Percentiles rank a stretch among this genome's conserved stretches.
phyloP scores from a whole-genome alignment of 2,329 filamentous ascomycete species.

The Taxawa tesnikishii region DNA sequence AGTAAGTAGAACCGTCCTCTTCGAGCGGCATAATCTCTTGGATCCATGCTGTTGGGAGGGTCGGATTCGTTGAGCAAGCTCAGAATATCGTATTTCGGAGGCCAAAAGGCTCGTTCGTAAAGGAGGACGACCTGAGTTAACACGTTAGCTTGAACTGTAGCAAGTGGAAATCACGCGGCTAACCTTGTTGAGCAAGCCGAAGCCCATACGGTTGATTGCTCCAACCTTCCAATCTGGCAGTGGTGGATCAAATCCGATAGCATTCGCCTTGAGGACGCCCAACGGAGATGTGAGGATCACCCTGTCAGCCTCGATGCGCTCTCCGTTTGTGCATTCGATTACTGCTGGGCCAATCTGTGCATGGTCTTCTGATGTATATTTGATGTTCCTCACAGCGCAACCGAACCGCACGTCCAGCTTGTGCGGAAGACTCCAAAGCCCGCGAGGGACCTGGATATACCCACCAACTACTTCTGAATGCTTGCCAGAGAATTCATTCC shows the following conservation, averaged over 20 bases:
- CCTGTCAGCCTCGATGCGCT: conserved; percentile 68
- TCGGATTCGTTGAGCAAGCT: conserved; percentile 70
- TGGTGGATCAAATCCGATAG: conserved; percentile 74
- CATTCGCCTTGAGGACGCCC: conserved; percentile 77
- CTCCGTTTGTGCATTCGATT: conserved; percentile 68
- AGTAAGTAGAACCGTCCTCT: conserved; percentile 95
- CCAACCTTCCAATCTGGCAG: conserved; percentile 78
- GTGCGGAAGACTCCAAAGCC: conserved; percentile 64
- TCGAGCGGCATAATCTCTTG: conserved; percentile 64
- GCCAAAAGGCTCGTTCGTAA: conserved; percentile 86
- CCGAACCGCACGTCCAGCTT: conserved; percentile 66
- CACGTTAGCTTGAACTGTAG: conserved; percentile 8
- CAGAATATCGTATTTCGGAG: conserved; percentile 81
- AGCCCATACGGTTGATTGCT: conserved; percentile 74
- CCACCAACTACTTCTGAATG: conserved; percentile 91
- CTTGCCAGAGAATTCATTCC: conserved; percentile 92
- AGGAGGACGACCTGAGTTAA: conserved; percentile 56
- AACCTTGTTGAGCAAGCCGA: conserved; percentile 85
- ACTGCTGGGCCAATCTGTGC: conserved; percentile 32
- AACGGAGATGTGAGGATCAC: conserved; percentile 85
- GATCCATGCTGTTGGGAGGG: conserved; percentile 57
- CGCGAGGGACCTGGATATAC: conserved; percentile 86
- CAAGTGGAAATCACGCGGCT: neutral
- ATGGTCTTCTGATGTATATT: conserved; percentile 39
- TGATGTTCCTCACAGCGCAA: conserved; percentile 61